phyloP scores from a whole-genome alignment of 371 early-diverging fungal genomes.

The Thermomucor indicae-seudaticae region DNA sequence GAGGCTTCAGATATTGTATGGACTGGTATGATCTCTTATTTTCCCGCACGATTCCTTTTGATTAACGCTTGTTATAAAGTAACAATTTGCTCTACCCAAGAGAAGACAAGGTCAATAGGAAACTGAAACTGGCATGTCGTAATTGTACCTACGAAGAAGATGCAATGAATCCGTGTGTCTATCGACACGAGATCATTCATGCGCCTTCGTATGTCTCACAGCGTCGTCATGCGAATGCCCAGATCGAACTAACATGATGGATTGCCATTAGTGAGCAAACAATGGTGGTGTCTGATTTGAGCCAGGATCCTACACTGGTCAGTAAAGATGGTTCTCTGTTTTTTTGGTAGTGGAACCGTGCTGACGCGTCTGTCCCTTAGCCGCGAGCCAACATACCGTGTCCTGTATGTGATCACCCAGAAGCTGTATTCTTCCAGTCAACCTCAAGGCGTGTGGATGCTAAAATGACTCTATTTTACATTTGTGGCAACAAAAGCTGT shows the following conservation, averaged over 20 bases:
- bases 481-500: constrained; percentile 79
- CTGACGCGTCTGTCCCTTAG: constrained; percentile 16
- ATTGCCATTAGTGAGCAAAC: constrained; percentile 63
- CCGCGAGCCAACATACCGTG: constrained; percentile 72
- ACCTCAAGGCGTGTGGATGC: constrained; percentile 81
- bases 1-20: too few relatives aligned
- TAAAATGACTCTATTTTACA: constrained; percentile 90
- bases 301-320: constrained; percentile 77
- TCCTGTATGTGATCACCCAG: constrained; percentile 66
- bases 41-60: neutral
- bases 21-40: neutral
- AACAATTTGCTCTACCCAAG: constrained; percentile 96
- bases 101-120: constrained; percentile 72
- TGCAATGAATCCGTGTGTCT: constrained; percentile 80
- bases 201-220: constrained; percentile 62
- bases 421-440: constrained; percentile 92
- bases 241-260: neutral
- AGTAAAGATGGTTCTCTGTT: constrained; percentile 8
- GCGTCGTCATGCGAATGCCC: neutral
- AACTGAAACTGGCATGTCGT: constrained; percentile 87
- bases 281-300: constrained; percentile 72
- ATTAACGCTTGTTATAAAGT: constrained; percentile 36
- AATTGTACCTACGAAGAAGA: constrained; percentile 91
- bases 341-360: neutral
- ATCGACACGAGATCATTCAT: constrained; percentile 80